A percentile compares a stretch with the other conserved stretches of the same genome.
phyloP scores from a whole-genome alignment of 352 stramenopile species.

The Pythium dissotocum region DNA sequence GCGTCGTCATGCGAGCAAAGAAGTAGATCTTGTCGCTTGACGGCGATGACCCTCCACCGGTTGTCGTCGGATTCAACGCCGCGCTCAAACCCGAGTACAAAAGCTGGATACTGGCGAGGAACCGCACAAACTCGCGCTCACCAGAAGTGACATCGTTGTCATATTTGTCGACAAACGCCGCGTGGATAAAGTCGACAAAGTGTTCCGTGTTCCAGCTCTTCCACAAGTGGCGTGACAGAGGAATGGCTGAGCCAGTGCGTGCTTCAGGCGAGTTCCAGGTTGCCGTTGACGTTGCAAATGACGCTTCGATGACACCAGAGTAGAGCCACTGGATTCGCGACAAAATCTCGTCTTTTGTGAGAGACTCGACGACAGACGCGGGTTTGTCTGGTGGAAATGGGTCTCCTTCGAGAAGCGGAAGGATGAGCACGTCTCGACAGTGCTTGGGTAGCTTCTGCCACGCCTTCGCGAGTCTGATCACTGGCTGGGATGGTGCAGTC shows the following conservation, averaged over 20 bases:
- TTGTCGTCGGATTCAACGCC: not conserved
- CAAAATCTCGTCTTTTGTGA: conserved; percentile 37
- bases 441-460: conserved; percentile 39
- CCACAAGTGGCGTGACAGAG: conserved; percentile 9
- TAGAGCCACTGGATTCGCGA: conserved; percentile 41
- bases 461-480: conserved; percentile 36
- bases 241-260: not conserved
- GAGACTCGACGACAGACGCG: conserved; percentile 26
- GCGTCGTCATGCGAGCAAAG: conserved; percentile 34
- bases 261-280: not conserved
- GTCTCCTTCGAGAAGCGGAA: conserved; percentile 21
- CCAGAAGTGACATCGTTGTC: conserved; percentile 24
- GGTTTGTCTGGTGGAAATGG: conserved; percentile 22
- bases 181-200: conserved; percentile 39
- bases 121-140: conserved; percentile 38
- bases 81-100: conserved; percentile 13
- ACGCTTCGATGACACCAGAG: conserved; percentile 16
- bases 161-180: conserved; percentile 30
- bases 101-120: conserved; percentile 48
- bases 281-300: conserved; percentile 10
- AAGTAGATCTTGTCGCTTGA: conserved; percentile 25
- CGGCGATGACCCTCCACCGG: conserved; percentile 1
- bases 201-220: conserved; percentile 31
- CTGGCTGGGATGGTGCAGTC: conserved; percentile 8
- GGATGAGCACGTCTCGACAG: conserved; percentile 34